phyloP scores from a whole-genome alignment of 148 eudicot genomes.

The Linanthus parryae region DNA sequence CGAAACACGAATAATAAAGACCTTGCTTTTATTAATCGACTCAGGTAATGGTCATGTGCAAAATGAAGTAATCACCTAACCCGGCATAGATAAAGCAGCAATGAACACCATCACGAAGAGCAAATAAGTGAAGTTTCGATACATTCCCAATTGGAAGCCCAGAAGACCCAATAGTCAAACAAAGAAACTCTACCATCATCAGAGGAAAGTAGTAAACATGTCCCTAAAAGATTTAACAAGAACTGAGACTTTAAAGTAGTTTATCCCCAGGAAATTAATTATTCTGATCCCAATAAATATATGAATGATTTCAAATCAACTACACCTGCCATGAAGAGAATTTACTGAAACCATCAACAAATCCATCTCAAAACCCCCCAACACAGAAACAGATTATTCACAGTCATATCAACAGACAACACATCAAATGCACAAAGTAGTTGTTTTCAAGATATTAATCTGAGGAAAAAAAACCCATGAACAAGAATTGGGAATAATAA shows the following conservation, averaged over 20 bases:
- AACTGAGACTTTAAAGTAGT: slow-evolving; percentile 1
- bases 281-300: no score
- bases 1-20: slow-evolving; percentile 3
- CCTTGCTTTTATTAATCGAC: slow-evolving; percentile 5
- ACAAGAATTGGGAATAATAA: slow-evolving; percentile 13
- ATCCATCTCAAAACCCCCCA: not conserved
- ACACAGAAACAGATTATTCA: slow-evolving; percentile 4
- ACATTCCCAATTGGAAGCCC: no score
- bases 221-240: not conserved
- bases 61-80: not conserved
- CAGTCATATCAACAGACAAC: slow-evolving; percentile 3
- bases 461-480: slow-evolving; percentile 8
- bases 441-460: not conserved
- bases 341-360: no score
- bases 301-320: slow-evolving; percentile 1
- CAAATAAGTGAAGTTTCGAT: slow-evolving; percentile 3
- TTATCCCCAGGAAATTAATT: not conserved
- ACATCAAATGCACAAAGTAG: slow-evolving; percentile 10
- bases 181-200: not conserved
- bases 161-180: no score
- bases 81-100: not conserved
- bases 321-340: no score
- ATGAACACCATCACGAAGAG: not conserved
- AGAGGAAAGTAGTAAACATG: not conserved
- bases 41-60: not conserved